These are phyloP conservation scores for Leptosphaerulina australis DNA, from an alignment of 2,329 filamentous ascomycete species.

Conservation along the genomic window DNA sequence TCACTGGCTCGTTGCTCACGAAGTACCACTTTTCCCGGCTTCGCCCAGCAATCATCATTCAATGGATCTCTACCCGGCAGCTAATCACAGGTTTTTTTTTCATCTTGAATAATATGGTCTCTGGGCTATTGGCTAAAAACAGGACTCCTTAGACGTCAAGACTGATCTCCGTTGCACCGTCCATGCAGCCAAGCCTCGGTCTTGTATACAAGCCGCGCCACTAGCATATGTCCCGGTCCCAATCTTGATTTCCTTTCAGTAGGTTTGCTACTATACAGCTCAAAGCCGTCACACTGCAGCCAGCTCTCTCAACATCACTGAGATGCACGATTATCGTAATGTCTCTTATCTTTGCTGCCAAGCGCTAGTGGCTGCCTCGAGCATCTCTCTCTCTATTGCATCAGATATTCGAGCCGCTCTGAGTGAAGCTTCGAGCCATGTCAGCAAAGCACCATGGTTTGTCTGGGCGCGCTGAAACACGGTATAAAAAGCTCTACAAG, in stretches of 20 bases:
- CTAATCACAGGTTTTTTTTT: too few species aligned
- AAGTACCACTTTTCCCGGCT: slow-evolving; percentile 17
- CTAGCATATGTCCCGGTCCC: slow-evolving; percentile 14
- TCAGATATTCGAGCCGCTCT: slow-evolving; percentile 33
- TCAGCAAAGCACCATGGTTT: slow-evolving; percentile 66
- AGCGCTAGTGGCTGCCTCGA: slow-evolving; percentile 33
- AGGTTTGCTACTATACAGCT: slow-evolving; percentile 7
- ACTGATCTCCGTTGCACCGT: slow-evolving; percentile 15
- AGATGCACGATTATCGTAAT: slow-evolving; percentile 9
- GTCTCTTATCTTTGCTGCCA: slow-evolving; percentile 17
- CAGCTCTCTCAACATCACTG: slow-evolving; percentile 6
- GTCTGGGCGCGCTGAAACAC: slow-evolving; percentile 76
- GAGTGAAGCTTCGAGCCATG: slow-evolving; percentile 64
- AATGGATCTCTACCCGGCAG: slow-evolving; percentile 1
- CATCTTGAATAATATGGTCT: background rate
- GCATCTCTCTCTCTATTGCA: slow-evolving; percentile 37
- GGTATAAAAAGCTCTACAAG: slow-evolving; percentile 70
- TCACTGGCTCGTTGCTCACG: slow-evolving; percentile 6
- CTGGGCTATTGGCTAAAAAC: slow-evolving; percentile 5
- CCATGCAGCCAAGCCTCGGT: slow-evolving; percentile 22
- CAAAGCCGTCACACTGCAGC: slow-evolving; percentile 10
- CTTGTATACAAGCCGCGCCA: slow-evolving; percentile 11
- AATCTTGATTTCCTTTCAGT: slow-evolving; percentile 17
- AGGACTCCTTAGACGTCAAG: slow-evolving; percentile 21
- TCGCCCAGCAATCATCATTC: slow-evolving; percentile 9